phyloP scores from a whole-genome alignment of 306 rosid genomes.

The Glycine tomentella region DNA sequence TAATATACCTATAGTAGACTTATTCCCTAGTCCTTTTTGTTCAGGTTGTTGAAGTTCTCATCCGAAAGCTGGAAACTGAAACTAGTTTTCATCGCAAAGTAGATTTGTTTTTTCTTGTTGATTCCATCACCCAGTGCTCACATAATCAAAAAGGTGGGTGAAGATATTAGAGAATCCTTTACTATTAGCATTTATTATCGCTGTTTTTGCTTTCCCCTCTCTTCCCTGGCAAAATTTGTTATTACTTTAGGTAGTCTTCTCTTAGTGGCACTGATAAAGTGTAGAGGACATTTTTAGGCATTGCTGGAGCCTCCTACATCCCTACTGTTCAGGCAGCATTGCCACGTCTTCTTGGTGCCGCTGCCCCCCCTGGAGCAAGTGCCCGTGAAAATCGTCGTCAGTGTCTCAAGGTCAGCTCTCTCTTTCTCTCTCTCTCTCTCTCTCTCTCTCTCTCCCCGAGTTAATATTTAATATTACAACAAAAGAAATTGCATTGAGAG shows the following conservation, averaged over 20 bases:
- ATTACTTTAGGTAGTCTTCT: conserved; percentile 36
- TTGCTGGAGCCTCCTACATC: conserved; percentile 96
- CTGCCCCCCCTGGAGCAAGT: conserved; percentile 91
- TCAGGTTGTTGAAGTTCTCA: conserved; percentile 99
- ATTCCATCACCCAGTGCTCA: conserved; percentile 97
- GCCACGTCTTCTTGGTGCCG: conserved; percentile 98
- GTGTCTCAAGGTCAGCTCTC: conserved; percentile 81
- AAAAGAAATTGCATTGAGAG: neutral
- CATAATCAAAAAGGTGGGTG: conserved; percentile 84
- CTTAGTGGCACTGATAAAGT: conserved; percentile 25
- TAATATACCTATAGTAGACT: conserved; percentile 36
- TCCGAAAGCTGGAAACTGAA: conserved; percentile 91
- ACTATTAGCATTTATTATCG: conserved; percentile 25
- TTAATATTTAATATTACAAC: neutral
- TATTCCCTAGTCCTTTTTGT: conserved; percentile 44
- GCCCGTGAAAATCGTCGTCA: conserved; percentile 99
- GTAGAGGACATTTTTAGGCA: conserved; percentile 65
- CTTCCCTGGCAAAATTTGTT: neutral
- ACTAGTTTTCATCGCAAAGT: conserved; percentile 91
- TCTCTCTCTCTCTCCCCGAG: too few species aligned
- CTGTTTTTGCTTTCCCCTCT: conserved; percentile 1
- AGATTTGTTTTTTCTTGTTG: conserved; percentile 97
- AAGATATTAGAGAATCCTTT: conserved; percentile 9
- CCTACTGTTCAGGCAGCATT: conserved; percentile 96
- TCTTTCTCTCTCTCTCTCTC: neutral